Base-by-base conservation (phyloP, 1,284 basidiomycete species). In the Neotropicomus parvogracilis region DNA sequence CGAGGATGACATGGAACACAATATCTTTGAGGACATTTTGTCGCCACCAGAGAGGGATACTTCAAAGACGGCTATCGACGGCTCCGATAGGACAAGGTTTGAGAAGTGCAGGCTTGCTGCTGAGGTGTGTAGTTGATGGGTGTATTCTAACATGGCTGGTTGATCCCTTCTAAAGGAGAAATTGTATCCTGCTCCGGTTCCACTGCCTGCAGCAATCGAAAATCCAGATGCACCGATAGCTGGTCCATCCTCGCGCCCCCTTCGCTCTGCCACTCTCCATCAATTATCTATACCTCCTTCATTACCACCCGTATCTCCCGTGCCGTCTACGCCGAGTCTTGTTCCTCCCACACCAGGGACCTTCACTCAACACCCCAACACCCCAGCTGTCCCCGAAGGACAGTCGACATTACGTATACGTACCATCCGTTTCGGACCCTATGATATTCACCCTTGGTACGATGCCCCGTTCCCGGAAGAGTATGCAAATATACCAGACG, bases 401-500 rank as follows among this genome's bases (percentile, higher is more conserved):
- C 70, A 72, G 33, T 67, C 70, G 1, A 67, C 71, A 19, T 73
- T 87, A 29, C 81, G 88, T 52, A 95, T 97, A 72, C 84, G 83
- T 48, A 83, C 79, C 45, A 95, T 99, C 53, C 84, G 94, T 16
- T 97, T 99, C 60, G 95, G 94, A n/a, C 78, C 83, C 33, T 97
- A 78, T 64, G 95, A 99, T 64, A 94, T 99, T 62, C 86, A 95
- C 63, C 97, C 95, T 0, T 99, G 97, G 97, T 99, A 93, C 68
- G 92, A 97, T 63, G 95, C 97, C 10, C 97, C 97, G 2, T 99
- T 98, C 66, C 97, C 97, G 0, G 95, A 99, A 68, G 97, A 99
- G 68, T 99, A 97, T 68, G 84, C 91, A 26, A 83, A 85, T 54
- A 88, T 97, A 44, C 91, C 94, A 6, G 93, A 97, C 59, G 95